These are phyloP conservation scores for Agroathelia rolfsii DNA, from an alignment of 1,284 basidiomycete species.

Conservation along the genomic window DNA sequence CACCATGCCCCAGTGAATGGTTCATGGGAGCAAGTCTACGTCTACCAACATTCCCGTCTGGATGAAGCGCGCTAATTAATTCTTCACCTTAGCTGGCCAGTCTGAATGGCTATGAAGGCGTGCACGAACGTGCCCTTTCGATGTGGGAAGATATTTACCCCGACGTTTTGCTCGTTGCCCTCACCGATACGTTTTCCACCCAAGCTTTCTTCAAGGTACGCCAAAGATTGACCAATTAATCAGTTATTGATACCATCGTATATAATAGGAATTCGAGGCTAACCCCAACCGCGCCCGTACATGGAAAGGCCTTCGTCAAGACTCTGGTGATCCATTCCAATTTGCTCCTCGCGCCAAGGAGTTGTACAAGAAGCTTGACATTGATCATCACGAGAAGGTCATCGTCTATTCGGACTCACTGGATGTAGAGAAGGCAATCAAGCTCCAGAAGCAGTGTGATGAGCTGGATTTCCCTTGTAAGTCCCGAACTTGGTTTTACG, in stretches of 20 bases:
- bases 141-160: constrained; percentile 80
- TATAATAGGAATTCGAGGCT: constrained; percentile 49
- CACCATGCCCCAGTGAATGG: constrained; percentile 60
- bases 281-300: constrained; percentile 51
- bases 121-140: constrained; percentile 66
- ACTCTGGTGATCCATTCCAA: constrained; percentile 78
- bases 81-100: constrained; percentile 57
- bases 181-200: constrained; percentile 91
- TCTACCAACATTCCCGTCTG: constrained; percentile 2
- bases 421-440: constrained; percentile 60
- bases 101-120: constrained; percentile 67
- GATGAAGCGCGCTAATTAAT: not conserved
- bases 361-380: constrained; percentile 57
- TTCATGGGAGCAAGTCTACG: constrained; percentile 73
- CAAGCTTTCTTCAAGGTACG: constrained; percentile 69
- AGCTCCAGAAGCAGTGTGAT: constrained; percentile 62
- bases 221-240: constrained; percentile 2
- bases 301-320: constrained; percentile 85
- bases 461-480: constrained; percentile 67
- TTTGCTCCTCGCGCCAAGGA: constrained; percentile 69
- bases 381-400: constrained; percentile 55
- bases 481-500: constrained; percentile 11
- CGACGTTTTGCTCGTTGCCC: constrained; percentile 54
- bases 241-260: constrained; percentile 3
- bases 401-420: constrained; percentile 82